Evolutionary conservation across 2,329 filamentous ascomycete genomes (phyloP).

Genomic region (Emergomyces orientalis): DNA sequence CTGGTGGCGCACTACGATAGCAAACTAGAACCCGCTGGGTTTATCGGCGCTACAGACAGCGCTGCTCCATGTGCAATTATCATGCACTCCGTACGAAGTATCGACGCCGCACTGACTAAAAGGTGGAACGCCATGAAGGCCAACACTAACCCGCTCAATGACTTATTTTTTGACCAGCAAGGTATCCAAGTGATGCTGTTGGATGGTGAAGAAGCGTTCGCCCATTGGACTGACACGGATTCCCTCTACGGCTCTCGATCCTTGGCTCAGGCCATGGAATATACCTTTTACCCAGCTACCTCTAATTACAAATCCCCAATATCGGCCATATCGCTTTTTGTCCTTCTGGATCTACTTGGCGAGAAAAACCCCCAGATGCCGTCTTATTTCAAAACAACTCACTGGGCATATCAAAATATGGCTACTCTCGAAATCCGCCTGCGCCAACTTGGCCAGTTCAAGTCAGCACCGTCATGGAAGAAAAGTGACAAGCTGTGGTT

Average conservation of each 20-base stretch:
- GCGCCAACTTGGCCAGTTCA: constrained; percentile 56
- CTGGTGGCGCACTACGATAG: constrained; percentile 93
- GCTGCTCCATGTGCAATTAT: constrained; percentile 92
- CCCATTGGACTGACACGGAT: constrained; percentile 67
- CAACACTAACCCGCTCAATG: constrained; percentile 30
- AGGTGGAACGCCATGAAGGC: constrained; percentile 70
- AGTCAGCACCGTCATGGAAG: constrained; percentile 47
- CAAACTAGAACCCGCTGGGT: constrained; percentile 68
- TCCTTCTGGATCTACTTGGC: constrained; percentile 86
- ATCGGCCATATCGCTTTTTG: constrained; percentile 73
- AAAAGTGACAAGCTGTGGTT: constrained; percentile 50
- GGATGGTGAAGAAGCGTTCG: constrained; percentile 91
- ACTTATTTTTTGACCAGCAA: constrained; percentile 54
- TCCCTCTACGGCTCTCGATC: constrained; percentile 80
- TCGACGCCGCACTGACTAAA: constrained; percentile 67
- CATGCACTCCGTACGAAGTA: constrained; percentile 70
- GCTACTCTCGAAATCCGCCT: constrained; percentile 65
- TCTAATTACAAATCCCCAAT: constrained; percentile 69
- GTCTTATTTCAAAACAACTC: constrained; percentile 80
- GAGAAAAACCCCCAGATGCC: constrained; percentile 59
- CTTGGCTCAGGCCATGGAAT: constrained; percentile 74
- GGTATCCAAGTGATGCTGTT: constrained; percentile 84
- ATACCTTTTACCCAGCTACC: constrained; percentile 55
- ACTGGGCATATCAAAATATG: constrained; percentile 83
- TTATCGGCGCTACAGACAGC: constrained; percentile 88